A percentile compares a stretch with the other conserved stretches of the same genome.
These are phyloP conservation scores for Lignosus rhinocerotis DNA, from an alignment of 1,284 basidiomycete genomes.

Conservation along the genomic window DNA sequence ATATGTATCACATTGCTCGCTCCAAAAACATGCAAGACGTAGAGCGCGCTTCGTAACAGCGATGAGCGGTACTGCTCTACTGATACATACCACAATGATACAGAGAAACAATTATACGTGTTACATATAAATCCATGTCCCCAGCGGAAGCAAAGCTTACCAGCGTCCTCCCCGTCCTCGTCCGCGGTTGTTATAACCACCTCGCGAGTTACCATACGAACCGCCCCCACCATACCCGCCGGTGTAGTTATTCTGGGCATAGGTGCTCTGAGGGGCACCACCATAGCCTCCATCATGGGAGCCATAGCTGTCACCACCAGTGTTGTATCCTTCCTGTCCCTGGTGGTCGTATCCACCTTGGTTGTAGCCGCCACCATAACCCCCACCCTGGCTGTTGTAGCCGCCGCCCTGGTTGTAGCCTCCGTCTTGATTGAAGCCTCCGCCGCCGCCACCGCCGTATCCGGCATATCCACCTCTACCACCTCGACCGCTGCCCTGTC, in stretches of 20 bases:
- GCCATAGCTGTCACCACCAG: slow-evolving; percentile 14
- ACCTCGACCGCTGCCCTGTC: slow-evolving; percentile 31
- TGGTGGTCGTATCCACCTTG: slow-evolving; percentile 14
- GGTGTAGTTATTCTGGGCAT: slow-evolving; percentile 4
- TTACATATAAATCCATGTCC: slow-evolving; percentile 9
- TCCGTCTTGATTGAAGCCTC: slow-evolving; percentile 21
- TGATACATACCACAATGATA: slow-evolving; percentile 14
- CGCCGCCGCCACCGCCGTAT: slow-evolving; percentile 15
- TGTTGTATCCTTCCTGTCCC: slow-evolving; percentile 10
- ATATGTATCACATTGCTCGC: not conserved
- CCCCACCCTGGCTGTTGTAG: slow-evolving; percentile 21
- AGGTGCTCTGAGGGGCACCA: slow-evolving; percentile 19
- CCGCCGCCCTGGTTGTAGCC: slow-evolving; percentile 34
- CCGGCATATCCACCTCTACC: slow-evolving; percentile 29
- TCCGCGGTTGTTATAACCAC: slow-evolving; percentile 34
- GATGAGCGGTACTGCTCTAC: not conserved
- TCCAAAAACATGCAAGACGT: too few relatives aligned
- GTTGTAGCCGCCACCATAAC: slow-evolving; percentile 21
- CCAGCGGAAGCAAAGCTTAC: slow-evolving; percentile 26
- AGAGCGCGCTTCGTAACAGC: too few relatives aligned
- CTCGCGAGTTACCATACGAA: slow-evolving; percentile 20
- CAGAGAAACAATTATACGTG: slow-evolving; percentile 17
- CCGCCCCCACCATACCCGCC: slow-evolving; percentile 33
- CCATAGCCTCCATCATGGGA: slow-evolving; percentile 20
- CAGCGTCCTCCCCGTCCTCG: slow-evolving; percentile 43